Percentiles rank a stretch among this genome's conserved stretches.
Evolutionary conservation across 345 rosid species (phyloP).

Genomic region (Moricandia arvensis): DNA sequence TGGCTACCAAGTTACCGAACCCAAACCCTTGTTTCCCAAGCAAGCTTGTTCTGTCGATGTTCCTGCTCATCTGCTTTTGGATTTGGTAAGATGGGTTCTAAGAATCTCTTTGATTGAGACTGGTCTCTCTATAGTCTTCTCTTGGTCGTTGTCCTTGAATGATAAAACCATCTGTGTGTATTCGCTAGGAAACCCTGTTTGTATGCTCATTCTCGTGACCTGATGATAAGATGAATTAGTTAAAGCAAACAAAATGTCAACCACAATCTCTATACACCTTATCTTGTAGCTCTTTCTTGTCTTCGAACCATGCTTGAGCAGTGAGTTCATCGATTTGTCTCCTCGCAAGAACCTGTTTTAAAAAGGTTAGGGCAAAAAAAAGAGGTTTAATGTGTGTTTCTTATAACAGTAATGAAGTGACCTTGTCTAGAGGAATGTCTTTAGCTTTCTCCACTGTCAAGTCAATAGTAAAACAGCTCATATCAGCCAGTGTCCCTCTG

Average conservation of each 20-base stretch:
- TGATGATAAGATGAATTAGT: conserved; percentile 13
- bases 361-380: not conserved
- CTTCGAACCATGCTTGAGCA: conserved; percentile 74
- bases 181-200: conserved; percentile 62
- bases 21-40: conserved; percentile 58
- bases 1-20: conserved; percentile 65
- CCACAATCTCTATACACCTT: conserved; percentile 47
- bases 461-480: conserved; percentile 47
- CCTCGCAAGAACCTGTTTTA: conserved; percentile 59
- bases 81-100: conserved; percentile 31
- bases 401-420: not conserved
- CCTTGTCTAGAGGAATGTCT: conserved; percentile 64
- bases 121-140: conserved; percentile 42
- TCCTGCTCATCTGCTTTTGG: conserved; percentile 38
- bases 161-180: conserved; percentile 55
- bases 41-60: conserved; percentile 33
- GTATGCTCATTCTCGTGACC: conserved; percentile 70
- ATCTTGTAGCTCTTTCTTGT: conserved; percentile 59
- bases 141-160: conserved; percentile 36
- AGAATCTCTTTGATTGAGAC: conserved; percentile 36
- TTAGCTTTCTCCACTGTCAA: conserved; percentile 61
- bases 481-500: conserved; percentile 61
- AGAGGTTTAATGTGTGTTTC: not conserved
- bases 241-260: not conserved
- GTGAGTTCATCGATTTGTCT: conserved; percentile 74